Percentiles rank a stretch among this genome's conserved stretches.
Evolutionary conservation across 2,329 filamentous ascomycete genomes (phyloP).

Genomic region (Aspergillus uvarum): DNA sequence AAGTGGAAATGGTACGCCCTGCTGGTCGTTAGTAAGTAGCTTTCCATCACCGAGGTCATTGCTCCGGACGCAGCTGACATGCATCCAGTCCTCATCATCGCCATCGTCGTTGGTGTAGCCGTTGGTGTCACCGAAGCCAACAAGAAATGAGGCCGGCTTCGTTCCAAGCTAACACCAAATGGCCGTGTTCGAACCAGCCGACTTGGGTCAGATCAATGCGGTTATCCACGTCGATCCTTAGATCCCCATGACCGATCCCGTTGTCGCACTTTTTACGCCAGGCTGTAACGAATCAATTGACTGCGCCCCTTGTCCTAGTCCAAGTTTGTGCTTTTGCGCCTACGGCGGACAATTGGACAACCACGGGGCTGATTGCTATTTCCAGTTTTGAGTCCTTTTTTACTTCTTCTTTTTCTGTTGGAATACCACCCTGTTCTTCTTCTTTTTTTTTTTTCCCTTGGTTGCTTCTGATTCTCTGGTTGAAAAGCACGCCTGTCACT

Average conservation of each 20-base stretch:
- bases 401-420: conserved; percentile 7
- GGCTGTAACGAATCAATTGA: conserved; percentile 8
- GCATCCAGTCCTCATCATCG: conserved; percentile 53
- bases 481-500: conserved; percentile 17
- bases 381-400: conserved; percentile 19
- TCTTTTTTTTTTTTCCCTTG: conserved; percentile 7
- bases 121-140: conserved; percentile 46
- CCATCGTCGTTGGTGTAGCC: conserved; percentile 53
- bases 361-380: conserved; percentile 19
- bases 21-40: conserved; percentile 63
- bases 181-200: conserved; percentile 3
- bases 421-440: conserved; percentile 22
- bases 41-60: neutral
- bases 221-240: conserved; percentile 6
- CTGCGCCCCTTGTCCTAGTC: conserved; percentile 1
- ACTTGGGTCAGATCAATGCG: conserved; percentile 3
- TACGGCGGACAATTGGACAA: neutral
- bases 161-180: neutral
- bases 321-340: neutral
- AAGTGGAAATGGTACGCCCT: conserved; percentile 98
- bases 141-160: conserved; percentile 10
- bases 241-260: neutral
- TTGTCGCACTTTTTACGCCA: neutral
- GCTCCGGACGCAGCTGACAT: conserved; percentile 5
- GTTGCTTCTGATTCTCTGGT: conserved; percentile 9